These are phyloP conservation scores for Saccharum hybrid DNA, from an alignment of 202 grass and related monocot species.

Conservation along the genomic window DNA sequence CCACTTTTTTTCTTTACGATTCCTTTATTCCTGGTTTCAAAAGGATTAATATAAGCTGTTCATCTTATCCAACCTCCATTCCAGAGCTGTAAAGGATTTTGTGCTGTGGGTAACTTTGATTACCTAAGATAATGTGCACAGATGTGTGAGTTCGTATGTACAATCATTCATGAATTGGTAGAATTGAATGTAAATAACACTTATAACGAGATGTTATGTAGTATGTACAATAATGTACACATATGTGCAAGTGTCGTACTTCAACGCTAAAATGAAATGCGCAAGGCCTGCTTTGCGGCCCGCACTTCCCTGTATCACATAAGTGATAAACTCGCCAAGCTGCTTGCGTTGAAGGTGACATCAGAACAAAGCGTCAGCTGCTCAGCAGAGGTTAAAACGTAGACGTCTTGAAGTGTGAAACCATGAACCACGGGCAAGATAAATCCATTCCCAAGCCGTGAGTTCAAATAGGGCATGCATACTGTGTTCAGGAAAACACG, in stretches of 20 bases:
- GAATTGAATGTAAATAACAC: conserved; percentile 31
- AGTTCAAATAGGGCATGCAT: conserved; percentile 77
- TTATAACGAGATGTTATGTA: conserved; percentile 27
- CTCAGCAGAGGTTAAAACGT: conserved; percentile 57
- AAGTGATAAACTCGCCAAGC: background rate
- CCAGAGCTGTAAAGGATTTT: conserved; percentile 2
- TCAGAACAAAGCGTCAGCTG: conserved; percentile 81
- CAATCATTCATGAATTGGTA: conserved; percentile 31
- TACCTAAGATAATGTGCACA: background rate
- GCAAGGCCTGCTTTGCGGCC: conserved; percentile 28
- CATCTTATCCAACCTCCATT: background rate
- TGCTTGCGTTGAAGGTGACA: conserved; percentile 56
- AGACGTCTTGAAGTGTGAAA: conserved; percentile 80
- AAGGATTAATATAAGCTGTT: too few relatives aligned
- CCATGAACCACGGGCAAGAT: conserved; percentile 65
- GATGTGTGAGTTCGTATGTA: conserved; percentile 2
- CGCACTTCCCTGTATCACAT: background rate
- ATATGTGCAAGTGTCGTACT: conserved; percentile 36
- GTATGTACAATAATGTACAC: conserved; percentile 18
- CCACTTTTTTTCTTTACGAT: background rate
- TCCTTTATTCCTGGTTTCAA: background rate
- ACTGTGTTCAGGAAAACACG: conserved; percentile 80
- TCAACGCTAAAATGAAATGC: background rate
- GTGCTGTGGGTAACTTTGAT: background rate
- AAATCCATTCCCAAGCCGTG: conserved; percentile 63